Base-by-base conservation (phyloP, 2,329 filamentous ascomycete genomes). In the Pyricularia pennisetigena region DNA sequence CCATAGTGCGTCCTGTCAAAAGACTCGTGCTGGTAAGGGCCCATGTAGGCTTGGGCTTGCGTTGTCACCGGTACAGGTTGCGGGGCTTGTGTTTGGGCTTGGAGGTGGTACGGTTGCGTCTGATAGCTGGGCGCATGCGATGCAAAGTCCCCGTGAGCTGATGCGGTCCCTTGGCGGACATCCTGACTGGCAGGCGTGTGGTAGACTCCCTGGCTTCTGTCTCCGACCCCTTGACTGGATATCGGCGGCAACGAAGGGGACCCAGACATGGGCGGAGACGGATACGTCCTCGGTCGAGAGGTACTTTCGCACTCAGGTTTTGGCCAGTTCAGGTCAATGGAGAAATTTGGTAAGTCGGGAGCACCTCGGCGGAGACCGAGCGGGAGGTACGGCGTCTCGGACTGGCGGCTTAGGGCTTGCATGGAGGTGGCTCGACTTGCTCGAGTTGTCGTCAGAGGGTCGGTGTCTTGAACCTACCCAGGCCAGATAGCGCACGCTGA, bases 211-310 rank as follows among this genome's bases (percentile, higher is more conserved):
- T 84, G 83, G 75, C 81, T 80, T 78, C 83, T 82, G 78, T 85
- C 82, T 78, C 81, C 82, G 74, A 82, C 82, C 79, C 87, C 85
- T 78, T 81, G 83, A 77, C 82, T 82, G 81, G 79, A 77, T 81
- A 85, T 87, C 76, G 83, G 81, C 78, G 86, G 84, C 74, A 84
- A 80, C 73, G 83, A 83, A 75, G 87, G 86, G 82, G 88, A 89
- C 77, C 86, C 87, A 82, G 88, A 90, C 88, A 90, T 90, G 83
- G 88, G 88, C 81, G 88, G 88, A 83, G 88, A 90, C 77, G 87
- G 88, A 80, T 90, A 90, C 77, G 84, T 85, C 82, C 82, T 82
- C 75, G 81, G 81, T 75, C 81, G 82, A 80, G 82, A 81, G 81
- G 80, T 77, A 77, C 79, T 80, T 78, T 82, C 81, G 75, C 80